Conservation (phyloP, 345 rosid genomes). For the Salix arbutifolia region DNA sequence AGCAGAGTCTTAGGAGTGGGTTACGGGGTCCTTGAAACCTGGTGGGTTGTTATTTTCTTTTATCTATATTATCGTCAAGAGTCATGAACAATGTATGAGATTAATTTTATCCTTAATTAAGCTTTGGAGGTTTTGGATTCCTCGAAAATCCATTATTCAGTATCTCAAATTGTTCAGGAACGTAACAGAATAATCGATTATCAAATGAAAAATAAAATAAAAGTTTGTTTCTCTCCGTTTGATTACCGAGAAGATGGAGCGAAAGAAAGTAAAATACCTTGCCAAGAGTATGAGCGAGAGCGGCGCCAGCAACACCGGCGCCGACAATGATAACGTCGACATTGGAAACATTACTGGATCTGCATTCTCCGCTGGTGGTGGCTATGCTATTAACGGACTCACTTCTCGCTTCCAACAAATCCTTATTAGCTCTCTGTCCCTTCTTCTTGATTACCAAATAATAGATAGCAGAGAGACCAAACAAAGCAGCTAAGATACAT, state of each 20-base stretch:
- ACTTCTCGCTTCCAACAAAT: too few species aligned
- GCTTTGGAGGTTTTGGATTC: too few species aligned
- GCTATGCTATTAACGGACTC: conserved; percentile 9
- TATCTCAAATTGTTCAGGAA: too few species aligned
- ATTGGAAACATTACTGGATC: conserved; percentile 8
- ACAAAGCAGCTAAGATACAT: conserved; percentile 14
- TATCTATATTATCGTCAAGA: too few species aligned
- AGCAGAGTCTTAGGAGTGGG: too few species aligned
- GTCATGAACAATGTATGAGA: too few species aligned
- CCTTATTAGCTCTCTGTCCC: background rate
- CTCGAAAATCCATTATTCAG: too few species aligned
- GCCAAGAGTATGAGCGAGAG: background rate
- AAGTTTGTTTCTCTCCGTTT: background rate
- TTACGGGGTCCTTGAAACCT: too few species aligned
- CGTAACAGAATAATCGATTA: too few species aligned
- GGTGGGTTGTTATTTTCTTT: too few species aligned
- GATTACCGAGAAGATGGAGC: background rate
- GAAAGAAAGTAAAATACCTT: background rate
- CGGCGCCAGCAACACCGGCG: conserved; percentile 1
- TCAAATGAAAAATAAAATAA: background rate
- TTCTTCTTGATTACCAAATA: conserved; percentile 1
- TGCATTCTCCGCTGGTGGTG: conserved; percentile 11
- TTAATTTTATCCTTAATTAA: too few species aligned
- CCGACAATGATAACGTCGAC: background rate
- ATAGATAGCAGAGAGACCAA: conserved; percentile 3